Conservation (phyloP, 306 rosid genomes). For the Comarum palustre region DNA sequence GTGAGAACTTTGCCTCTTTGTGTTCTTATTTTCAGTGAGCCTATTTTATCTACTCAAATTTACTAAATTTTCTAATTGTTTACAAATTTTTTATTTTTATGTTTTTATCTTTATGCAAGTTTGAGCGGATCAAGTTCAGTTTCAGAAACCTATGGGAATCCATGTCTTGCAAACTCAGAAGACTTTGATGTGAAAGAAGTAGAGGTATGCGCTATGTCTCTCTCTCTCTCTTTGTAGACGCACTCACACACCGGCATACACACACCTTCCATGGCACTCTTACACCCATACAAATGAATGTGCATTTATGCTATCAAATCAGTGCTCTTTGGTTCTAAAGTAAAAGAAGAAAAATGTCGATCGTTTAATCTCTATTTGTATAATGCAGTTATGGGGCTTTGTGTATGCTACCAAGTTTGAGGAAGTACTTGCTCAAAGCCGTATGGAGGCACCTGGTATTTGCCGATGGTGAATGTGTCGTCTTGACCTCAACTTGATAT, state of each 20-base stretch:
- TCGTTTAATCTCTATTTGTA: slow-evolving; percentile 7
- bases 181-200: slow-evolving; percentile 89
- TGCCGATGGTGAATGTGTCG: slow-evolving; percentile 57
- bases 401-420: slow-evolving; percentile 72
- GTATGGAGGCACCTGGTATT: slow-evolving; percentile 71
- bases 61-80: neutral
- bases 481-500: neutral
- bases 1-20: slow-evolving; percentile 43
- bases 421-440: slow-evolving; percentile 73
- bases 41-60: neutral
- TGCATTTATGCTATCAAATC: neutral
- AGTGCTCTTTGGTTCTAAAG: neutral
- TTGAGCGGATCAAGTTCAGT: slow-evolving; percentile 85
- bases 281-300: neutral
- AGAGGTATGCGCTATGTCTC: slow-evolving; percentile 49
- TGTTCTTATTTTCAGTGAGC: neutral
- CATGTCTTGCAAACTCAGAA: slow-evolving; percentile 81
- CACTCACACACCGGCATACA: neutral
- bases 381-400: slow-evolving; percentile 88
- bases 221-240: slow-evolving; percentile 3
- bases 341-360: slow-evolving; percentile 13
- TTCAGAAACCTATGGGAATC: slow-evolving; percentile 85
- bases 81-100: neutral
- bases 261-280: neutral
- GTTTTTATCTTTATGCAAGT: slow-evolving; percentile 28